Evolutionary conservation across 805 yeast genomes (phyloP), one percentile per base, ranked within the genome.

Genomic region (Tetrapisispora iriomotensis): DNA sequence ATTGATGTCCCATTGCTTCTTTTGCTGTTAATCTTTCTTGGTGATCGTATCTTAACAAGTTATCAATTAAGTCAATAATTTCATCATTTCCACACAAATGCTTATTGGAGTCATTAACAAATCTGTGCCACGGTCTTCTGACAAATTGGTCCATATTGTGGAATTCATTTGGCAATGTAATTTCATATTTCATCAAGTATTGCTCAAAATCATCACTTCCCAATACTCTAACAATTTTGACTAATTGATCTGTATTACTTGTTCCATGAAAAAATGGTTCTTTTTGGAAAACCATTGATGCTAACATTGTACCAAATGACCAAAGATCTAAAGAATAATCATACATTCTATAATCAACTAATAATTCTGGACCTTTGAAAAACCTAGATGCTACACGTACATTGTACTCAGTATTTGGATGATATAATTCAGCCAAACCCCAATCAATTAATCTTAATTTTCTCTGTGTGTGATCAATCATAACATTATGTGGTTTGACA

Each of bases 351-450:
- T 81, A 78, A 59, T 87, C 88, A 19, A 87, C 86, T 44, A 88
- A 67, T 42, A 88, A 65, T 57, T 88, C 96, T 3, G 96, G 96
- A 3, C 96, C 96, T 62, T 88, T 88, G 62, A 82, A 88, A 58
- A 85, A 86, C 48, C 96, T 67, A 5, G 95, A 84, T 2, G 96
- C 96, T 14, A 88, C 96, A 47, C 96, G 72, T 17, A 88, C 96
- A 54, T 88, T 88, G 54, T 84, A 88, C 52, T 85, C 95, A 57
- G 77, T 82, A 12, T 86, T 86, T 19, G 85, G 77, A 57, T 88
- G 96, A 56, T 87, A 87, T 57, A 85, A 87, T 60, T 88, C 96
- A 8, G 96, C 96, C 38, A 88, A 65, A 7, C 96, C 96, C 96
- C 96, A 88, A 62, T 88, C 96, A 39, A 88, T 87, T 47, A 87